These are phyloP conservation scores for Haplosporangium sp. DNA, from an alignment of 371 early-diverging fungal species.

Conservation along the genomic window DNA sequence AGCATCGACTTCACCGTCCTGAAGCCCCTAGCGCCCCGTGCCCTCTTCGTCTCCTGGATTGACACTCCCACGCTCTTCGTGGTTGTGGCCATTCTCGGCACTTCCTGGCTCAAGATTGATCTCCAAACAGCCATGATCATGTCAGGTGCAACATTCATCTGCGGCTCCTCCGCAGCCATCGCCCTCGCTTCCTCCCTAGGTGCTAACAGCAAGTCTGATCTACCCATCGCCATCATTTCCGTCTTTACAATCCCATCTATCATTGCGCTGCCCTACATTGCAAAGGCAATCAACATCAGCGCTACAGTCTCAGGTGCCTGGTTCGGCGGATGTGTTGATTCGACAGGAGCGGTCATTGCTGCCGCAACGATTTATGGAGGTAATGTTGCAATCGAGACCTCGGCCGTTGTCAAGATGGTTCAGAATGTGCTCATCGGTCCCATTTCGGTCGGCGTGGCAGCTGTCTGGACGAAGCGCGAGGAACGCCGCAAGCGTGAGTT, in stretches of 20 bases:
- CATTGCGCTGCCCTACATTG: slow-evolving; percentile 71
- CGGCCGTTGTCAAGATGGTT: slow-evolving; percentile 74
- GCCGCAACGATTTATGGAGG: slow-evolving; percentile 71
- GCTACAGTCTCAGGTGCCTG: slow-evolving; percentile 69
- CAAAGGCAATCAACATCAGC: slow-evolving; percentile 57
- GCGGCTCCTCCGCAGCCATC: slow-evolving; percentile 74
- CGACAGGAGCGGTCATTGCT: slow-evolving; percentile 77
- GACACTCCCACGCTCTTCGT: slow-evolving; percentile 70
- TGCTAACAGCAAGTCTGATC: slow-evolving; percentile 65
- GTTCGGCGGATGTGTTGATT: slow-evolving; percentile 76
- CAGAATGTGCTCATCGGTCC: slow-evolving; percentile 74
- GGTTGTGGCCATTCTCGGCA: slow-evolving; percentile 64
- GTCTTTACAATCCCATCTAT: slow-evolving; percentile 75
- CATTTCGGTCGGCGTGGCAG: slow-evolving; percentile 67
- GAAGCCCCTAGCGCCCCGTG: slow-evolving; percentile 69
- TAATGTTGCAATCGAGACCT: slow-evolving; percentile 63
- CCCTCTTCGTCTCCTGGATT: slow-evolving; percentile 72
- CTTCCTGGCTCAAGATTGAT: slow-evolving; percentile 65
- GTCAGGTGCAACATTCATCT: slow-evolving; percentile 73
- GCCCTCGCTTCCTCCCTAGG: slow-evolving; percentile 69
- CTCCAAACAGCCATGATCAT: slow-evolving; percentile 69
- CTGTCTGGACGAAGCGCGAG: slow-evolving; percentile 68
- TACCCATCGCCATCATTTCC: slow-evolving; percentile 74
- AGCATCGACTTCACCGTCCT: slow-evolving; percentile 66
- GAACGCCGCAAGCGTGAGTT: slow-evolving; percentile 44